Conservation (phyloP, 768 basidiomycete species). For the Suillus cothurnatus region DNA sequence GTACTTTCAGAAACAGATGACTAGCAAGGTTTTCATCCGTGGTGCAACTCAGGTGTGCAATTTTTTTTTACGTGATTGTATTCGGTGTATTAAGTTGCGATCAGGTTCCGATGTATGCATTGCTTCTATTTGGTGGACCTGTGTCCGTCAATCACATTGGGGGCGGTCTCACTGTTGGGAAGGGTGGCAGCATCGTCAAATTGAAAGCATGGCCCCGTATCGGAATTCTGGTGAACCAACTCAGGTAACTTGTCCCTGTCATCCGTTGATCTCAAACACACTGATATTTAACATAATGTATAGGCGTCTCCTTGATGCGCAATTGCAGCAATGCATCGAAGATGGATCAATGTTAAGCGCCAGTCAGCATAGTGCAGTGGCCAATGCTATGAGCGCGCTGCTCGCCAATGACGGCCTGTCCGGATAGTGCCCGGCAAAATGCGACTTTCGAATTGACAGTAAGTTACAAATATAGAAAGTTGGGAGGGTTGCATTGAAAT, state of each 20-base stretch:
- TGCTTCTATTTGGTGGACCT: constrained; percentile 82
- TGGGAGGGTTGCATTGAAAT: neutral
- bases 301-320: constrained; percentile 70
- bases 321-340: constrained; percentile 68
- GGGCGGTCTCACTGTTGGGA: constrained; percentile 71
- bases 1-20: constrained; percentile 83
- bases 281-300: constrained; percentile 6
- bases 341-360: constrained; percentile 51
- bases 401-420: constrained; percentile 39
- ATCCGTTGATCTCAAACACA: neutral
- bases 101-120: constrained; percentile 84
- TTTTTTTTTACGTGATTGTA: neutral
- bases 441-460: neutral
- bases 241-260: constrained; percentile 53
- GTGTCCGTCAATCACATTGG: constrained; percentile 78
- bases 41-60: constrained; percentile 82
- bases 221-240: constrained; percentile 84
- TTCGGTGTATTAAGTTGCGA: neutral
- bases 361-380: constrained; percentile 54
- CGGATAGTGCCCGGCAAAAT: neutral
- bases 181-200: constrained; percentile 54
- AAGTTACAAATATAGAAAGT: neutral
- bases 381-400: constrained; percentile 46
- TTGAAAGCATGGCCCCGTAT: constrained; percentile 88
- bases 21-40: constrained; percentile 81